phyloP scores from a whole-genome alignment of 768 basidiomycete species.

The Hypsizygus marmoreus region DNA sequence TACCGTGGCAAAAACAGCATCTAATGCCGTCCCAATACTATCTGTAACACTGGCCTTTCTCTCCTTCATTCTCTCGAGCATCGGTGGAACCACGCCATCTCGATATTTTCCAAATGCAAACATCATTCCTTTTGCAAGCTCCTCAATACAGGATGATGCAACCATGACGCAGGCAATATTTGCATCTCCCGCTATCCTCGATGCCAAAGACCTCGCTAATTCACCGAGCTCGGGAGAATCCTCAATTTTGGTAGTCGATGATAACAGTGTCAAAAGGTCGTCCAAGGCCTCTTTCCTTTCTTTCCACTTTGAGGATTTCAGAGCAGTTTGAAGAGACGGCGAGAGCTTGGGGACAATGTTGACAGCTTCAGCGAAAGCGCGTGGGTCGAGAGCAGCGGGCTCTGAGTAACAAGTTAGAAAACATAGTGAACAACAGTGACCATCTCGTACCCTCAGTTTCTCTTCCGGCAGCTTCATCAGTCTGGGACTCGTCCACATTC shows the following conservation, averaged over 20 bases:
- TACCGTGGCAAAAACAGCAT: conserved; percentile 86
- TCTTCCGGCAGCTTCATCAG: conserved; percentile 33
- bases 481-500: conserved; percentile 37
- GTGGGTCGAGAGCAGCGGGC: conserved; percentile 67
- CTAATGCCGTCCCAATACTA: conserved; percentile 81
- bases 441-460: conserved; percentile 48
- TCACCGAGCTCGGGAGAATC: conserved; percentile 80
- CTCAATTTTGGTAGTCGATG: conserved; percentile 71
- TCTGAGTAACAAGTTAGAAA: conserved; percentile 35
- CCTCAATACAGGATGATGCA: conserved; percentile 84
- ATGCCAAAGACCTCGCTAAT: conserved; percentile 72
- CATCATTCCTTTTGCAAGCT: conserved; percentile 82
- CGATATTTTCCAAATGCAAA: conserved; percentile 72
- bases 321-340: conserved; percentile 64
- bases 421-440: conserved; percentile 3
- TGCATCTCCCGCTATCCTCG: conserved; percentile 83
- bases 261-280: conserved; percentile 71
- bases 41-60: conserved; percentile 90
- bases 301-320: conserved; percentile 97
- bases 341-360: conserved; percentile 80
- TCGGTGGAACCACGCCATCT: conserved; percentile 68
- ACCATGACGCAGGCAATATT: conserved; percentile 95
- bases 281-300: conserved; percentile 93
- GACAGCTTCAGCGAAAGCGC: conserved; percentile 77
- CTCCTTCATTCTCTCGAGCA: conserved; percentile 92